These are phyloP conservation scores for Balakata baccata DNA, from an alignment of 345 rosid genomes.

Conservation along the genomic window DNA sequence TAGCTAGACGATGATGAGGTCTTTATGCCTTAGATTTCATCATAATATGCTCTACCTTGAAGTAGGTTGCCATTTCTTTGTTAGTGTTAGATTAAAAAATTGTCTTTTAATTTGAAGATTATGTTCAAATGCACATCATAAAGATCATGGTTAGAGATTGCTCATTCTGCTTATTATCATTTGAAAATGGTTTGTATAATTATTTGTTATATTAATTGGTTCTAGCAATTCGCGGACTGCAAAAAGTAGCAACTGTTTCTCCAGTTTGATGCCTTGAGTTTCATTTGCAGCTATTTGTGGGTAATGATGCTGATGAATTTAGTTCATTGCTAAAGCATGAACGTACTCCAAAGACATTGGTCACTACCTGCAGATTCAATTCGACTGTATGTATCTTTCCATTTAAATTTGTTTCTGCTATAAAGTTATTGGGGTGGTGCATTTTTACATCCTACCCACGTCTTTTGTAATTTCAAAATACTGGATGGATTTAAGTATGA, in stretches of 20 bases:
- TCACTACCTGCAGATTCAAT: constrained; percentile 91
- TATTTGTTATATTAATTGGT: not conserved
- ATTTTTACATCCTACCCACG: constrained; percentile 97
- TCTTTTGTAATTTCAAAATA: constrained; percentile 66
- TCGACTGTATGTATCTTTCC: constrained; percentile 59
- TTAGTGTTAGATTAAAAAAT: not conserved
- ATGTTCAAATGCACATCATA: not conserved
- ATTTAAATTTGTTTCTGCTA: not conserved
- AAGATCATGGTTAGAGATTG: not conserved
- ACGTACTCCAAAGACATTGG: constrained; percentile 56
- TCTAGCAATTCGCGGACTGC: no score
- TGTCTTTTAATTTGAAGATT: not conserved
- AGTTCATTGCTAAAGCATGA: constrained; percentile 59
- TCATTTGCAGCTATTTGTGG: constrained; percentile 63
- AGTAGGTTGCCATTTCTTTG: not conserved
- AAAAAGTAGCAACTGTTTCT: not conserved
- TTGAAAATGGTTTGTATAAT: no score
- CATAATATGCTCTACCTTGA: not conserved
- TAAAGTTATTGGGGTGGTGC: constrained; percentile 69
- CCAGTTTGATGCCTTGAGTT: constrained; percentile 1
- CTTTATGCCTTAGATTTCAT: not conserved
- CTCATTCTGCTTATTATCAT: no score
- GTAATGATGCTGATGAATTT: constrained; percentile 88
- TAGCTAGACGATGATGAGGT: constrained; percentile 94
- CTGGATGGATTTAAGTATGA: constrained; percentile 61